Evolutionary conservation across 805 yeast species (phyloP), one percentile per base, ranked within the genome.

Genomic region (Nematodospora valgi): DNA sequence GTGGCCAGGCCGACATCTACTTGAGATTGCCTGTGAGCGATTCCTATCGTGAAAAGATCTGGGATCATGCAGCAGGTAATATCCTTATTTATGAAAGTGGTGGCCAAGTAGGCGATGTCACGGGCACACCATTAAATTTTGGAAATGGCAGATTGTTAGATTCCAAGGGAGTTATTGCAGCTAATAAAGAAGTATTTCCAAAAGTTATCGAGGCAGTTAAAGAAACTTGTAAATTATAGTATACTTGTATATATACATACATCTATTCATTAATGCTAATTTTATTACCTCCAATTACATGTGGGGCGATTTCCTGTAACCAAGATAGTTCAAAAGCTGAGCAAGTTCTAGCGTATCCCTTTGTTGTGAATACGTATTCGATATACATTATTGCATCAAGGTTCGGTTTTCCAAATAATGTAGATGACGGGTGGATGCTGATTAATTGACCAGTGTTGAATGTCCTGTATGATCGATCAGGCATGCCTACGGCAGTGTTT

Each of bases 31-130:
- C 99, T 10, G 77, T 81, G 30, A 78, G 73, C 45, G 68, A 78
- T 34, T 61, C 74, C 3, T 93, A 89, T 57, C 74, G 86, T 49
- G 99, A 93, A 57, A 93, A 93, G 61, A 88, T 93, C 41, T 93
- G 98, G 98, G 99, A 93, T 61, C 99, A 93, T 58, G 98, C 98
- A 13, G 94, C 97, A 2, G 99, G 98, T 3, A 82, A 84, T 51
- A 70, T 91, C 10, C 72, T 93, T 41, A 80, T 94, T 30, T 70
- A 74, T 23, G 98, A 94, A 59, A 84, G 94, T 48, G 97, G 97
- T 27, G 98, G 98, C 5, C 57, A 68, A 32, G 98, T 93, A 9
- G 78, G 91, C 11, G 98, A 93, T 54, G 77, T 91, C 59, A 59
- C 74, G 37, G 96, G 96, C 13, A 68, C 67, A 9, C 68, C 71